Base-by-base conservation (phyloP, 2,329 filamentous ascomycete genomes). In the Fulvia fulva region DNA sequence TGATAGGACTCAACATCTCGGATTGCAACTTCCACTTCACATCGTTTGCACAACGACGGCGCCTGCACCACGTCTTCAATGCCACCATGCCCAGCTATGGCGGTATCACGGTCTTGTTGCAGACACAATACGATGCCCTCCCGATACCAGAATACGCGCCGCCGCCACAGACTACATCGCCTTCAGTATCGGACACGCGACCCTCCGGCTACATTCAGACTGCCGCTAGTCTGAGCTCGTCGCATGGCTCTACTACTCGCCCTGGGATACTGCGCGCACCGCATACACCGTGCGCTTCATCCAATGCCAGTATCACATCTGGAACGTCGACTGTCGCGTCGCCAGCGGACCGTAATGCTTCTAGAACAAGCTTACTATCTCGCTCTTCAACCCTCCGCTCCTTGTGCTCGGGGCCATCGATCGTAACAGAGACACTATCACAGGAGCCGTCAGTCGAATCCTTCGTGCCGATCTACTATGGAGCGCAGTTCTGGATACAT, bases 41-140 rank as follows among this genome's bases (percentile, higher is more conserved):
- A 28, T 6, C 2, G 5, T 25, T 7, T 51, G 11, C 26, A 16
- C 8, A 12, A 25, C 21, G 9, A 3, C n/a, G 23, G n/a, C 25
- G 32, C 47, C 26, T 50, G 47, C 47, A 28, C 23, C 11, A 21
- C 25, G 32, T 26, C 16, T 9, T 11, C 16, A 5, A 16, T 26
- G 26, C 26, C 47, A 61, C 45, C 12, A 74, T 74, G 71, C 72
- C 71, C 11, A 66, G 60, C 8, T 66, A 65, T 55, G 72, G 73
- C 25, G 74, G 72, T 57, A 76, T 79, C 59, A 71, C 64, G 23
- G 59, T 79, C 37, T 65, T 68, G 16, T 68, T 79, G 6, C 70
- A 74, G 50, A 77, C 76, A 6, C 76, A 77, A 50, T 75, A 74
- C 65, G 75, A 75, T 56, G 70, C 75, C 21, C 64, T 69, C 28